Percentiles rank a stretch among this genome's conserved stretches.
Conservation (phyloP, 257 asterid species). For the Prunella vulgaris region DNA sequence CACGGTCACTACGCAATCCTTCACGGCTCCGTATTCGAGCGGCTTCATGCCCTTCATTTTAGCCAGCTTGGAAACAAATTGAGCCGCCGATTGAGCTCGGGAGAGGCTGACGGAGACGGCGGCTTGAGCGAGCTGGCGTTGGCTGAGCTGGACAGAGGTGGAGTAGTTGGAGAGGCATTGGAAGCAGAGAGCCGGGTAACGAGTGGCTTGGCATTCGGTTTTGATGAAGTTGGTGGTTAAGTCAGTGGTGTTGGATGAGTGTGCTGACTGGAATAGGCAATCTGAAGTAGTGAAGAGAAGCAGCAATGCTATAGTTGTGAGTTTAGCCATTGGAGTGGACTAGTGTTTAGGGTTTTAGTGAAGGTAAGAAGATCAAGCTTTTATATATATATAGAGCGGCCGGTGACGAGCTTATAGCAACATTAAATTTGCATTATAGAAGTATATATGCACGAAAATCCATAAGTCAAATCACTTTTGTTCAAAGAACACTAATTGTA, state of each 20-base stretch:
- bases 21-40: conserved; percentile 40
- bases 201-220: conserved; percentile 52
- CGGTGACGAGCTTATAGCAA: background rate
- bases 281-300: conserved; percentile 27
- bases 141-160: conserved; percentile 32
- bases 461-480: no score
- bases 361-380: background rate
- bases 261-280: background rate
- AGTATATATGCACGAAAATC: no score
- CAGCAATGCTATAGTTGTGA: conserved; percentile 12
- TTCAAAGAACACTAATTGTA: no score
- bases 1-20: conserved; percentile 49
- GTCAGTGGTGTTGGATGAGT: background rate
- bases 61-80: conserved; percentile 36
- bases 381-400: background rate
- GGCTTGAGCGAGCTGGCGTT: conserved; percentile 42
- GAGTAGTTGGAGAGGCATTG: conserved; percentile 49
- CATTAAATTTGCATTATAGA: background rate
- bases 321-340: conserved; percentile 25
- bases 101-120: conserved; percentile 50
- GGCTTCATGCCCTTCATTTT: conserved; percentile 30
- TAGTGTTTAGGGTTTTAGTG: background rate
- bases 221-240: conserved; percentile 33
- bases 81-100: conserved; percentile 36
- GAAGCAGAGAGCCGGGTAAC: conserved; percentile 53